Evolutionary conservation across 139 green algal genomes (phyloP).

Genomic region (Raphidocelis subcapitata): DNA sequence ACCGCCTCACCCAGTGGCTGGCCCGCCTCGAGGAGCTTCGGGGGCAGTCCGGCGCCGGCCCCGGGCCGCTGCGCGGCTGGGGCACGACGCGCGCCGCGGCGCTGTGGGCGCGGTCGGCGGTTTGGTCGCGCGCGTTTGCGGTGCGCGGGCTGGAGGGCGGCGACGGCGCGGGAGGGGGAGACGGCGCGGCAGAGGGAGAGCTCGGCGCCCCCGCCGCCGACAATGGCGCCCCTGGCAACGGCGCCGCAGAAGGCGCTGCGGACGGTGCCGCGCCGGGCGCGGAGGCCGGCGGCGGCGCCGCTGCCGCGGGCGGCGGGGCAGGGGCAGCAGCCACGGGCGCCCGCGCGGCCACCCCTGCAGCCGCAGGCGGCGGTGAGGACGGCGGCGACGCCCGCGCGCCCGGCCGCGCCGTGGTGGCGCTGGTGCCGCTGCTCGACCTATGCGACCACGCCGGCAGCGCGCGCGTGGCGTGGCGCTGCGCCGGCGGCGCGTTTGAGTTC

Average conservation of each 20-base stretch:
- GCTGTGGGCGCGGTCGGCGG: slow-evolving; percentile 15
- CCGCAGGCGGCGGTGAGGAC: slow-evolving; percentile 5
- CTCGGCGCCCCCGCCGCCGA: neutral
- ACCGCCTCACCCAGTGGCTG: too few relatives aligned
- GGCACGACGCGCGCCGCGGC: neutral
- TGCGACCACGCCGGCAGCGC: slow-evolving; percentile 32
- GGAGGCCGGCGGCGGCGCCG: neutral
- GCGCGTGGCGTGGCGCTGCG: slow-evolving; percentile 8
- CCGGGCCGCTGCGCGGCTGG: slow-evolving; percentile 3
- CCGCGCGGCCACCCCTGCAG: slow-evolving; percentile 8
- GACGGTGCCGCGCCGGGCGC: neutral
- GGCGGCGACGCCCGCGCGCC: neutral
- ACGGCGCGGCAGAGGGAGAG: neutral
- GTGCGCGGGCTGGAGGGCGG: neutral
- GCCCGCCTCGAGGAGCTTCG: too few relatives aligned
- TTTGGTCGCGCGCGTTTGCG: slow-evolving; percentile 21
- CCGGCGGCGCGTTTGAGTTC: too few relatives aligned
- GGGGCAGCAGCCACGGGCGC: neutral
- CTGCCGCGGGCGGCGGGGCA: neutral
- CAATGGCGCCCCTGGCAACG: neutral
- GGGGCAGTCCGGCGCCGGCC: too few relatives aligned
- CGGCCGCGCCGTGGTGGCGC: neutral
- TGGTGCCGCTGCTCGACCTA: slow-evolving; percentile 47
- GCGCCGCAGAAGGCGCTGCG: neutral
- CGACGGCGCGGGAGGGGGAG: neutral